A percentile compares a stretch with the other conserved stretches of the same genome.
Evolutionary conservation across 2,329 filamentous ascomycete species (phyloP).

Genomic region (Bipolaris cookei): DNA sequence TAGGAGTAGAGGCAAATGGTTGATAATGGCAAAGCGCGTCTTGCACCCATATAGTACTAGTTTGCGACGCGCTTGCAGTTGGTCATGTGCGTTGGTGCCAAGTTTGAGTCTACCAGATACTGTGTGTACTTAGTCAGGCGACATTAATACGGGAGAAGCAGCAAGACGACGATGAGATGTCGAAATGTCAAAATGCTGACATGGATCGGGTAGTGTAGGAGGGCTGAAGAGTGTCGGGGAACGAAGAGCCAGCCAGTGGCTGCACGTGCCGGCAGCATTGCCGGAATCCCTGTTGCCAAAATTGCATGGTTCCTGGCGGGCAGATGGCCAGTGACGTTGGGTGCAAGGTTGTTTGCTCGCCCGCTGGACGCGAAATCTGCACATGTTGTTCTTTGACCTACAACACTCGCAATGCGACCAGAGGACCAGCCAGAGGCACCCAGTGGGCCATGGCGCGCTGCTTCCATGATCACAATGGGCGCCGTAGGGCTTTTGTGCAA

Average conservation of each 20-base stretch:
- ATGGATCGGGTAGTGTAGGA: neutral
- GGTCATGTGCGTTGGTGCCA: neutral
- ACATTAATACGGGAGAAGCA: neutral
- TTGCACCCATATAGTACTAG: neutral
- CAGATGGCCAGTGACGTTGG: slow-evolving; percentile 20
- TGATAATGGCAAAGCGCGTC: neutral
- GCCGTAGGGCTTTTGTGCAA: slow-evolving; percentile 73
- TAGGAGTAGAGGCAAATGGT: neutral
- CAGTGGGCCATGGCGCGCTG: slow-evolving; percentile 71
- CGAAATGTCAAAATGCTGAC: neutral
- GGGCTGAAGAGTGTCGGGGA: neutral
- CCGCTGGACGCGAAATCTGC: slow-evolving; percentile 22
- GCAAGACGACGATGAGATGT: neutral
- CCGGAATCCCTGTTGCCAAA: slow-evolving; percentile 25
- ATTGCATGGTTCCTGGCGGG: slow-evolving; percentile 20
- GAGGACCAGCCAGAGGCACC: slow-evolving; percentile 60
- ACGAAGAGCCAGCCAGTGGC: slow-evolving; percentile 17
- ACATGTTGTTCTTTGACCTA: slow-evolving; percentile 22
- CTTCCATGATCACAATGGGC: slow-evolving; percentile 77
- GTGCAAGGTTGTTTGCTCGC: slow-evolving; percentile 9
- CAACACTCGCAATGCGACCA: slow-evolving; percentile 46
- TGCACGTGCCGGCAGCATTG: slow-evolving; percentile 10
- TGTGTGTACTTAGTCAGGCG: neutral
- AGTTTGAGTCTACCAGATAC: neutral
- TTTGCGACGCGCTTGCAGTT: neutral